A percentile compares a stretch with the other conserved stretches of the same genome.
phyloP scores from a whole-genome alignment of 129 eudicot species.

The Sambucus nigra region DNA sequence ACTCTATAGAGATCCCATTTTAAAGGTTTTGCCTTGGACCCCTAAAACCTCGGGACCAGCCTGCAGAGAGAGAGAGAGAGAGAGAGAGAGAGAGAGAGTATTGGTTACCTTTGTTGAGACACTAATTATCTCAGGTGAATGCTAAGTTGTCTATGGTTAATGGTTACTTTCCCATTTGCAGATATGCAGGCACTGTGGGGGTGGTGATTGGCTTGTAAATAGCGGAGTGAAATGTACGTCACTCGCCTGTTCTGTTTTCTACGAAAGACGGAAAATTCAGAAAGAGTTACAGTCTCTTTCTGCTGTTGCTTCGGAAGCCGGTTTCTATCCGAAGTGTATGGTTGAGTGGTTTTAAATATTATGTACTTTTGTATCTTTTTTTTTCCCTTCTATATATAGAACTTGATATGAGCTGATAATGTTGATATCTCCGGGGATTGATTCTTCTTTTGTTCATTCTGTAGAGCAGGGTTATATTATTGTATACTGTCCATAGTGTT shows the following conservation, averaged over 20 bases:
- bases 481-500: not conserved
- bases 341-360: constrained; percentile 74
- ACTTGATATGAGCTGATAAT: too few relatives aligned
- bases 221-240: constrained; percentile 85
- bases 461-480: too few relatives aligned
- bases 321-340: constrained; percentile 74
- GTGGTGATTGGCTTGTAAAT: constrained; percentile 82
- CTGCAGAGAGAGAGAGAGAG: too few relatives aligned
- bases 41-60: too few relatives aligned
- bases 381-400: too few relatives aligned
- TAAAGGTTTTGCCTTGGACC: too few relatives aligned
- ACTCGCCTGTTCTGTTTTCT: constrained; percentile 79
- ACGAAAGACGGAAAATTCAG: constrained; percentile 69
- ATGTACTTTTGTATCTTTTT: too few relatives aligned
- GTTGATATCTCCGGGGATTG: not conserved
- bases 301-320: constrained; percentile 39
- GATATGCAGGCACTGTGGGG: constrained; percentile 98
- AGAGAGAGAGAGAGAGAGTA: too few relatives aligned
- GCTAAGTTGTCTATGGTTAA: not conserved
- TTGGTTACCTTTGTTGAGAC: too few relatives aligned
- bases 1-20: too few relatives aligned
- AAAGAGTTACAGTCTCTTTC: constrained; percentile 73
- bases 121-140: not conserved
- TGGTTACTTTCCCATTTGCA: constrained; percentile 12
- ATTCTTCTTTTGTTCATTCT: too few relatives aligned